Percentiles rank a stretch among this genome's conserved stretches.
These are phyloP conservation scores for Boletus sp. DNA, from an alignment of 768 basidiomycete genomes.

Conservation along the genomic window DNA sequence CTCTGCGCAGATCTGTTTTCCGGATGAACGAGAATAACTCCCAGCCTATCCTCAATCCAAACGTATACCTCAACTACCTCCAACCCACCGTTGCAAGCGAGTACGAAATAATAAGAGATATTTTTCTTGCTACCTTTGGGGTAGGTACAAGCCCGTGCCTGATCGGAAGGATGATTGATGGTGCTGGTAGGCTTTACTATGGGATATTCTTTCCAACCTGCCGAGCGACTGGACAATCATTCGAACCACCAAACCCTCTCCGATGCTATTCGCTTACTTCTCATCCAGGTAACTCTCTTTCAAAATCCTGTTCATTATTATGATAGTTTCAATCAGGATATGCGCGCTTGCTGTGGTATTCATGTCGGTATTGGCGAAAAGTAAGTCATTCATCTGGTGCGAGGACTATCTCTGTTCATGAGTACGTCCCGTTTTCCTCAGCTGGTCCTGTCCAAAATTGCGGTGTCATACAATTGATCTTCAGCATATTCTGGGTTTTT, in stretches of 20 bases:
- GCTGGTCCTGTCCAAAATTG: constrained; percentile 26
- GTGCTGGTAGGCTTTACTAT: constrained; percentile 18
- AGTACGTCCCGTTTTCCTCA: not conserved
- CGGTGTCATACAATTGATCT: constrained; percentile 12
- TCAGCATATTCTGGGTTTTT: constrained; percentile 18
- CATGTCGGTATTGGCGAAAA: constrained; percentile 19
- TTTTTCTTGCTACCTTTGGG: constrained; percentile 21
- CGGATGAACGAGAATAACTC: constrained; percentile 4
- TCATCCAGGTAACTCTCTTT: constrained; percentile 17
- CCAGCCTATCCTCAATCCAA: constrained; percentile 19
- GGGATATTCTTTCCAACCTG: constrained; percentile 28
- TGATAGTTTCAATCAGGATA: constrained; percentile 13
- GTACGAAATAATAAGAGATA: constrained; percentile 19
- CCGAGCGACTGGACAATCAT: constrained; percentile 20
- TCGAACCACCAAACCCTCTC: constrained; percentile 11
- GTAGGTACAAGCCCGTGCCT: constrained; percentile 1
- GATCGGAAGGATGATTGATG: not conserved
- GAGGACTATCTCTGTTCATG: not conserved
- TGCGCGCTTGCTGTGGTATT: constrained; percentile 18
- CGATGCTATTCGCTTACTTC: constrained; percentile 23
- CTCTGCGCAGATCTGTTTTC: not conserved
- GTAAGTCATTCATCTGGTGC: constrained; percentile 6
- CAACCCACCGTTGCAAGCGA: constrained; percentile 16
- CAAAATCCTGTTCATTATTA: not conserved
- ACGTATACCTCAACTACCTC: constrained; percentile 28